Percentiles rank a stretch among this genome's conserved stretches.
Conservation (phyloP, 805 yeast species). For the Metschnikowia reukaufii region DNA sequence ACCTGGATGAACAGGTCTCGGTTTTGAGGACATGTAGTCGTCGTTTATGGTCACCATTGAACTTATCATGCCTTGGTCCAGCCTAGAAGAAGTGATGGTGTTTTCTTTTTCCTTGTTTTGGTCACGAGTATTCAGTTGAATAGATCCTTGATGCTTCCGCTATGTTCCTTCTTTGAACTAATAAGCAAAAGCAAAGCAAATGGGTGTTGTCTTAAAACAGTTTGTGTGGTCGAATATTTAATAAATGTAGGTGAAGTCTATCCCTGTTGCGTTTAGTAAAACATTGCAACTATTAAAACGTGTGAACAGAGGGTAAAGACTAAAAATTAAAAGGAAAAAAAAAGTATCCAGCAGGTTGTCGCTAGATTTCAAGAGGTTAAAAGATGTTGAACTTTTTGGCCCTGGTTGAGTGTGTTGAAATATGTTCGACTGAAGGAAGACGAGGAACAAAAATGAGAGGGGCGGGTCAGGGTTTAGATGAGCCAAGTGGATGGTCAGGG, state of each 20-base stretch:
- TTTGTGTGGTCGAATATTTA: not conserved
- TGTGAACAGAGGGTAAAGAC: not conserved
- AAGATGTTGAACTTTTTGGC: conserved; percentile 10
- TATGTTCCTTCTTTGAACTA: conserved; percentile 11
- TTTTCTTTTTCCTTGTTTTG: not conserved
- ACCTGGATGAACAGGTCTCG: conserved; percentile 10
- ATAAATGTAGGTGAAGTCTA: conserved; percentile 1
- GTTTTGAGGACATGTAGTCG: conserved; percentile 10
- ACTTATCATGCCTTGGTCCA: conserved; percentile 4
- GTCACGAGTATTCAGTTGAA: not conserved
- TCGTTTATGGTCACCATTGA: conserved; percentile 15
- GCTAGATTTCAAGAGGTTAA: not conserved
- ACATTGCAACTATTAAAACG: conserved; percentile 5
- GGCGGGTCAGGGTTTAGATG: not conserved
- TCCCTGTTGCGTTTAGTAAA: conserved; percentile 5
- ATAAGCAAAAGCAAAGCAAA: conserved; percentile 1
- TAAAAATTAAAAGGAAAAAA: not conserved
- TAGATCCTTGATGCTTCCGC: conserved; percentile 1
- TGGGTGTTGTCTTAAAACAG: not conserved
- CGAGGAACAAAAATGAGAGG: not conserved
- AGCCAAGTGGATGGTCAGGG: not conserved
- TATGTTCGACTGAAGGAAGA: conserved; percentile 6
- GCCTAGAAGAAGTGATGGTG: not conserved
- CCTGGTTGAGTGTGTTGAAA: conserved; percentile 4
- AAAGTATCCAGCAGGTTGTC: not conserved